Percentiles rank a stretch among this genome's conserved stretches.
These are phyloP conservation scores for Nemania diffusa DNA, from an alignment of 2,329 filamentous ascomycete species.

Conservation along the genomic window DNA sequence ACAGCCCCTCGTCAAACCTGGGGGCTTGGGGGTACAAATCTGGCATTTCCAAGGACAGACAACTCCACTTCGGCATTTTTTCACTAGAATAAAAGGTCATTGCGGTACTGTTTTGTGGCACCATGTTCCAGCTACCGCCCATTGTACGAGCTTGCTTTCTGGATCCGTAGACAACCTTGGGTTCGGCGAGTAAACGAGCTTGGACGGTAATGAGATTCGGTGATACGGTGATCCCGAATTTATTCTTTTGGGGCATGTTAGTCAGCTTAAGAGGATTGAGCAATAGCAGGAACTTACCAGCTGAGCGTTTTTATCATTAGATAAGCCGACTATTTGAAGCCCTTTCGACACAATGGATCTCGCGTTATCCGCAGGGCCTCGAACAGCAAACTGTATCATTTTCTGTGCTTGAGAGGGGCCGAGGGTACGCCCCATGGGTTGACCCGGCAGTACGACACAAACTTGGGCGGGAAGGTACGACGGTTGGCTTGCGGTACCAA, in stretches of 20 bases:
- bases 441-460: constrained; percentile 66
- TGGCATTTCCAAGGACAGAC: constrained; percentile 12
- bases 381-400: constrained; percentile 72
- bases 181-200: constrained; percentile 19
- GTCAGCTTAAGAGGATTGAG: neutral
- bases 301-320: constrained; percentile 41
- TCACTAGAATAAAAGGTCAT: constrained; percentile 4
- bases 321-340: constrained; percentile 59
- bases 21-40: neutral
- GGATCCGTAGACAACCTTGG: constrained; percentile 13
- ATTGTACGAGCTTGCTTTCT: neutral
- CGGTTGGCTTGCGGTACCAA: constrained; percentile 63
- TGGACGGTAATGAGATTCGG: constrained; percentile 23
- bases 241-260: constrained; percentile 44
- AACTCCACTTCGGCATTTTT: neutral
- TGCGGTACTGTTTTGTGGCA: neutral
- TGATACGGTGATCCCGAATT: constrained; percentile 56
- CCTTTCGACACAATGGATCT: constrained; percentile 64
- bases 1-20: neutral
- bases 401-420: constrained; percentile 61
- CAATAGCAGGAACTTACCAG: constrained; percentile 12
- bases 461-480: constrained; percentile 69
- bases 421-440: constrained; percentile 63
- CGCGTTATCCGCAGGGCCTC: constrained; percentile 65
- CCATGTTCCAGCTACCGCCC: constrained; percentile 32